Percentiles rank a stretch among this genome's conserved stretches.
These are phyloP conservation scores for Eucalyptus regnans DNA, from an alignment of 345 rosid species.

Conservation along the genomic window DNA sequence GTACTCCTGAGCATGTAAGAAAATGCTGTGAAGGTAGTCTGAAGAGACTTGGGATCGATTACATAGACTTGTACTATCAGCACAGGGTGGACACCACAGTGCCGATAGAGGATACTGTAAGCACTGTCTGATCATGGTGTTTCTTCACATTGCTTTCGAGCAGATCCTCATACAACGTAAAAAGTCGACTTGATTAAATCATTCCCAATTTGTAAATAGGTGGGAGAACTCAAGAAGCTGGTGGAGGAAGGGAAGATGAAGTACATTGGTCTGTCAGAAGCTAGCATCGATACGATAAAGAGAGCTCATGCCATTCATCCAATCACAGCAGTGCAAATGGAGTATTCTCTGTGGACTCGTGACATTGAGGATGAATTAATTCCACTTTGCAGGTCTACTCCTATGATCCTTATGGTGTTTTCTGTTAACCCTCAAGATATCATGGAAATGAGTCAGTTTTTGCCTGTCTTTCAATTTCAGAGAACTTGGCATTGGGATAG, in stretches of 20 bases:
- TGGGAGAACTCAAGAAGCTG: conserved; percentile 30
- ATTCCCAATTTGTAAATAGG: neutral
- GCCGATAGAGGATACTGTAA: conserved; percentile 43
- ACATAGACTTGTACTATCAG: conserved; percentile 44
- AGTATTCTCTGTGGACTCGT: conserved; percentile 25
- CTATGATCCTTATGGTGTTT: neutral
- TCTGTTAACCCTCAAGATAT: neutral
- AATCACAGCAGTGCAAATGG: conserved; percentile 27
- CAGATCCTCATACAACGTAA: neutral
- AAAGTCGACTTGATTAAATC: neutral
- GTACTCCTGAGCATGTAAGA: conserved; percentile 29
- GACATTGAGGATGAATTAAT: conserved; percentile 22
- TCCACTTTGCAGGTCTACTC: conserved; percentile 15
- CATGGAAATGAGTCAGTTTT: neutral
- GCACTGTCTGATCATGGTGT: neutral
- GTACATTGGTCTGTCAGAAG: conserved; percentile 27
- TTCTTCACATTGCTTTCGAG: neutral
- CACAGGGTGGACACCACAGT: conserved; percentile 43
- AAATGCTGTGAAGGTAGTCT: conserved; percentile 47
- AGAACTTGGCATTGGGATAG: conserved; percentile 22
- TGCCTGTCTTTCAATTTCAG: neutral
- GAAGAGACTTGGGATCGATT: conserved; percentile 26
- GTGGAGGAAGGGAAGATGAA: conserved; percentile 27
- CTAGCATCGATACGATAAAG: conserved; percentile 20
- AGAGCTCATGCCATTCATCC: conserved; percentile 30